Evolutionary conservation across 805 yeast species (phyloP), one percentile per base, ranked within the genome.

Genomic region (Lipomyces orientalis): DNA sequence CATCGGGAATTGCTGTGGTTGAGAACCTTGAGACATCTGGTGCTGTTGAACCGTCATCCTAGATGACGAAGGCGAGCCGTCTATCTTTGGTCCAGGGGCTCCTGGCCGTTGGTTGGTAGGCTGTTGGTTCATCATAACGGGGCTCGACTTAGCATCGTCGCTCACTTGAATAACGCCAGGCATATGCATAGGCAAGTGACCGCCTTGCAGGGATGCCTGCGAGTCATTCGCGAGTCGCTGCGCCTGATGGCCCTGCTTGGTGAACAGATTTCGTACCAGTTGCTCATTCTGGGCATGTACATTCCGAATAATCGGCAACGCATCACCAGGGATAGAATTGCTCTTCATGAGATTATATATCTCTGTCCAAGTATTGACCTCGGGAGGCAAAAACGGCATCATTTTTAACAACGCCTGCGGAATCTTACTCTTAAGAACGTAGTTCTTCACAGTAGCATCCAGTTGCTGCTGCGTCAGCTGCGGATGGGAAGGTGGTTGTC

Each of bases 311-410:
- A 84, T 77, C 16, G 85, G 85, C 80, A 88, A 79, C 34, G 85
- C 85, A 43, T 86, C 84, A 6, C 85, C 84, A 0, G 90, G 86
- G 52, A 90, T 79, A 67, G 86, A 81, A 67, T 86, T 87, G 70
- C 85, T 83, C 70, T 86, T 85, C 56, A 87, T 78, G 72, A 88
- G 83, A 54, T 88, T 89, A 77, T 88, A 86, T 35, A 91, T 86
- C 75, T 88, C 90, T 29, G 87, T 85, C 97, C 97, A 93, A 6
- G 96, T 90, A 72, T 85, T 88, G 35, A 88, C 88, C 60, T 87
- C 89, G 14, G 88, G 88, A 0, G 97, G 97, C 43, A 91, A 81
- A 58, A 85, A 88, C 9, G 97, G 96, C 58, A 91, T 84, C 73
- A 86, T 86, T 62, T 84, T 82, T 25, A 91, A 78, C 33, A 91